Evolutionary conservation across 164 flowering plant species (phyloP).

Genomic region (Chloranthus sessilifolius): DNA sequence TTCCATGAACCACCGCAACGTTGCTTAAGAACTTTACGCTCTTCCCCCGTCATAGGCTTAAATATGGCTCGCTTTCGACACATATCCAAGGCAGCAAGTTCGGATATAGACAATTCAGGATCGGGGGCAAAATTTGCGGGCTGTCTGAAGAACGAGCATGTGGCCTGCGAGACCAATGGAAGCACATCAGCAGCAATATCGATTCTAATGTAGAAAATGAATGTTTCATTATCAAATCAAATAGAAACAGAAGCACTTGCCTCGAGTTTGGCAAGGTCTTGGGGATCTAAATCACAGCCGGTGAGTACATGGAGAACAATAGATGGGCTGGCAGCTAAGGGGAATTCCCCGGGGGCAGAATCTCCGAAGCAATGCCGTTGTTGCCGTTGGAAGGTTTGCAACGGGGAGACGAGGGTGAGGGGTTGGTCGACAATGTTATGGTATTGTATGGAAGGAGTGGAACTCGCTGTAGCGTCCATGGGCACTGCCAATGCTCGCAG

Average conservation of each 20-base stretch:
- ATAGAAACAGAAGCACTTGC: conserved; percentile 43
- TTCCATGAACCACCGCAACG: conserved; percentile 98
- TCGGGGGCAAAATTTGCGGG: conserved; percentile 91
- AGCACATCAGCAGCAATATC: conserved; percentile 68
- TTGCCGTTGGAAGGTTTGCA: conserved; percentile 50
- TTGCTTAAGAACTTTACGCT: conserved; percentile 49
- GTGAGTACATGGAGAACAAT: conserved; percentile 96
- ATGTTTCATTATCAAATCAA: neutral
- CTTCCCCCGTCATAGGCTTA: conserved; percentile 67
- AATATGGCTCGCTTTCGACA: conserved; percentile 86
- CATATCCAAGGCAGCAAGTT: conserved; percentile 96
- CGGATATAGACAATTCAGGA: conserved; percentile 64
- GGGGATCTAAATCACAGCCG: conserved; percentile 75
- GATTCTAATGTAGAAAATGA: conserved; percentile 33
- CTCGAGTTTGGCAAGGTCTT: conserved; percentile 94
- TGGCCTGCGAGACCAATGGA: conserved; percentile 55
- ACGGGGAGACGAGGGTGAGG: conserved; percentile 40
- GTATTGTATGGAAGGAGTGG: conserved; percentile 59
- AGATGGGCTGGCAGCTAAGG: conserved; percentile 85
- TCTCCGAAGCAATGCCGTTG: conserved; percentile 83
- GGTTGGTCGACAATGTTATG: conserved; percentile 75
- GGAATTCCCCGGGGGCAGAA: conserved; percentile 80
- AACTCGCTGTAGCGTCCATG: conserved; percentile 97
- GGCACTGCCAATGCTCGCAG: conserved; percentile 75
- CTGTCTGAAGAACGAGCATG: conserved; percentile 84